These are phyloP conservation scores for Pseudevernia furfuracea DNA, from an alignment of 495 filamentous ascomycete genomes.

Conservation along the genomic window DNA sequence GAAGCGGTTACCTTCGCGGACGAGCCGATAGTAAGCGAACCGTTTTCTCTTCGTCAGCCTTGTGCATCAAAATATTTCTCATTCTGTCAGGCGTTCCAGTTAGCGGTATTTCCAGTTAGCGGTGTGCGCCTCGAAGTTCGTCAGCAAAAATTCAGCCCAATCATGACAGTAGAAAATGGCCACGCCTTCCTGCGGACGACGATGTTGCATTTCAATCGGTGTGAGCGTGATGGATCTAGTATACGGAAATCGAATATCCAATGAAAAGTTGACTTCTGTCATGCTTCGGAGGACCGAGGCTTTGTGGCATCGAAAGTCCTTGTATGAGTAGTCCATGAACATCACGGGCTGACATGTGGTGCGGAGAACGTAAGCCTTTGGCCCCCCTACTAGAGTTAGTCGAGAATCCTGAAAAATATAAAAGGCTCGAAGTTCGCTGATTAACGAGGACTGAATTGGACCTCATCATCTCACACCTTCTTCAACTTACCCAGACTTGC, in stretches of 20 bases:
- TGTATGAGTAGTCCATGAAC: not conserved
- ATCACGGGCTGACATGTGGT: not conserved
- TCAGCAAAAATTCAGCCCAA: not conserved
- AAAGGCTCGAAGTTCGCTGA: not conserved
- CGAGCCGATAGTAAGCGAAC: not conserved
- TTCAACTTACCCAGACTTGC: not conserved
- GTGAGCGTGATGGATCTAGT: not conserved
- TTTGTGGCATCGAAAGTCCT: not conserved
- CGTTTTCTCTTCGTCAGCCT: not conserved
- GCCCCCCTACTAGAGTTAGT: too few relatives aligned
- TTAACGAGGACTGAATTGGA: not conserved
- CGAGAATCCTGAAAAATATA: not conserved
- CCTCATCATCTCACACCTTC: not conserved
- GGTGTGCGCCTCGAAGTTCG: not conserved
- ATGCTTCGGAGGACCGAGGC: not conserved
- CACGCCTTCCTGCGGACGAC: not conserved
- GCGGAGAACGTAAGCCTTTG: not conserved
- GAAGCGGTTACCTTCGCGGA: not conserved
- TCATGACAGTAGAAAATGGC: not conserved
- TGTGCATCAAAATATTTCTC: not conserved
- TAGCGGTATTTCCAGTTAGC: not conserved
- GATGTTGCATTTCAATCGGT: not conserved
- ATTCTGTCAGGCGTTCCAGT: not conserved
- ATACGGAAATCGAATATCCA: not conserved
- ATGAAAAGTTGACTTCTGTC: not conserved